Conservation (phyloP, 2,329 filamentous ascomycete species). For the Neocatenulostroma microsporum region DNA sequence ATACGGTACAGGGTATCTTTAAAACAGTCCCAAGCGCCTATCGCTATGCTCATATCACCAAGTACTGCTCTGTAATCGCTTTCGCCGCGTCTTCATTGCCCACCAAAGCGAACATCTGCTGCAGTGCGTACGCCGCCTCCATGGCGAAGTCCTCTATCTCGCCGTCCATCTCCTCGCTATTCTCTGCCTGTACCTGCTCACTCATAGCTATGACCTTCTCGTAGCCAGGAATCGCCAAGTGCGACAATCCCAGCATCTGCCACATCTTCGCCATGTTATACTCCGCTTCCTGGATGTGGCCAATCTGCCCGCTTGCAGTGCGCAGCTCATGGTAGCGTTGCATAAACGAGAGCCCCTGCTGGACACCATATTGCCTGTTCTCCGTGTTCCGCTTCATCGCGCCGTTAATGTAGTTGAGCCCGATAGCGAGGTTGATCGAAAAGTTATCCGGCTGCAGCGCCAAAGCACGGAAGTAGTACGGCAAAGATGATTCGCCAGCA, state of each 20-base stretch:
- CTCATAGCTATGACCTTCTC: slow-evolving; percentile 48
- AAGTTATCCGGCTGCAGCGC: slow-evolving; percentile 69
- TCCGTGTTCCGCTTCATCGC: slow-evolving; percentile 82
- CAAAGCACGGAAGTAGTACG: slow-evolving; percentile 65
- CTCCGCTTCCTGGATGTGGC: slow-evolving; percentile 63
- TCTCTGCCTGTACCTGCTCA: slow-evolving; percentile 34
- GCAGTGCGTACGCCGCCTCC: slow-evolving; percentile 68
- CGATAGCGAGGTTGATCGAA: slow-evolving; percentile 72
- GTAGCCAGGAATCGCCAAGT: slow-evolving; percentile 68
- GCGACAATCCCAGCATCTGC: slow-evolving; percentile 64
- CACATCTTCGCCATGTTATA: slow-evolving; percentile 73
- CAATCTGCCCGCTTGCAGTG: slow-evolving; percentile 30
- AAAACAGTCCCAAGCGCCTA: neutral
- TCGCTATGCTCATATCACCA: slow-evolving; percentile 33
- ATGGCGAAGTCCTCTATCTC: slow-evolving; percentile 51
- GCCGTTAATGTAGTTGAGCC: slow-evolving; percentile 78
- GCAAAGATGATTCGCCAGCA: slow-evolving; percentile 75
- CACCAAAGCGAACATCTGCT: slow-evolving; percentile 57
- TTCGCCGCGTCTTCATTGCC: slow-evolving; percentile 57
- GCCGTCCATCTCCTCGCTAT: slow-evolving; percentile 10
- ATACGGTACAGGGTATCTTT: slow-evolving; percentile 1
- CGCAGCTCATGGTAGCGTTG: slow-evolving; percentile 62
- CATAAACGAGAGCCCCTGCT: slow-evolving; percentile 78
- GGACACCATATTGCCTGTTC: slow-evolving; percentile 79
- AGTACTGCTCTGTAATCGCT: slow-evolving; percentile 51